Evolutionary conservation across 2,329 filamentous ascomycete genomes (phyloP), one percentile per base, ranked within the genome.

Genomic region (Fonsecaea multimorphosa): DNA sequence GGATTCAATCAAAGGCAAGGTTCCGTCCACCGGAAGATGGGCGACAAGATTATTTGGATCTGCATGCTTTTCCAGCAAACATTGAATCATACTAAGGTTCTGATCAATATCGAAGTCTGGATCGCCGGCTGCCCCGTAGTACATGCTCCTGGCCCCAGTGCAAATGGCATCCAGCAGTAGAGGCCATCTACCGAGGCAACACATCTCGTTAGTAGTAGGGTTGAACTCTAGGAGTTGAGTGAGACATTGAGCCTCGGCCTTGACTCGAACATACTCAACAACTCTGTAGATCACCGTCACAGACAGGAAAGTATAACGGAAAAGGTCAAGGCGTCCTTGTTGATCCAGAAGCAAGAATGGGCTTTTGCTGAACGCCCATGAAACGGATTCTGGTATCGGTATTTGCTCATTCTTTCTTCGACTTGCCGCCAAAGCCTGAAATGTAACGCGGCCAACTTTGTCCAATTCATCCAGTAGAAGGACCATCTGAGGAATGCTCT

Each of bases 401-500:
- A 11, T 46, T 3, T 3, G 5, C 40, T 12, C 14, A 22, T 22
- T 4, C 12, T 16, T 22, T 12, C 14, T 46, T 12, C 40, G 40
- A 3, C 40, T 11, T 19, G 9, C 24, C n/a, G 9, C 16, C 44
- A 49, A 12, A 11, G n/a, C 44, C 12, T 19, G 44, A 49, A 49
- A 19, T 7, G 12, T 19, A 19, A 2, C n/a, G 7, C n/a, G 44
- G 2, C 44, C 44, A 19, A 49, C 12, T 49, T 49, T 49, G 44
- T 49, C 24, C 44, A 49, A 9, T 49, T 49, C 44, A 27, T 49
- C 44, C 44, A 49, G 44, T 27, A 49, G 16, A 27, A 49, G 44
- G 2, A 49, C 24, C 44, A 27, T 49, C 44, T 49, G 7, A 19
- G 44, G 44, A 19, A 49, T 49, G 16, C 16, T 49, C 2, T 14